Base-by-base conservation (phyloP, 495 filamentous ascomycete species). In the Aspergillus hancockii region DNA sequence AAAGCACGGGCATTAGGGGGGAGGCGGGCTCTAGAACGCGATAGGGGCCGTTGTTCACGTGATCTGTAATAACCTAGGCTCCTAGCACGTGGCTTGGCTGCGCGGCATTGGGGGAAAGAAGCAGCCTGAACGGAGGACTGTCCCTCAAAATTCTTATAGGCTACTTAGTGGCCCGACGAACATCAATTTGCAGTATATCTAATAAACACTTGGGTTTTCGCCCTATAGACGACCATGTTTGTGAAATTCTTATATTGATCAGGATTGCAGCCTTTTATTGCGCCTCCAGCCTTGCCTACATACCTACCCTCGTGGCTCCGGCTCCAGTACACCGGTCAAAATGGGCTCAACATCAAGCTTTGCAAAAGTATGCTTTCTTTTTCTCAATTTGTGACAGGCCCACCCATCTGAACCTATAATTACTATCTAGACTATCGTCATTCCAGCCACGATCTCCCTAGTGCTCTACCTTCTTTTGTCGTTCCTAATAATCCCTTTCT, bases 391-490 rank as follows among this genome's bases (percentile, higher is more conserved):
- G 38, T 41, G 38, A n/a, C 47, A 43, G 36, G 38, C 30, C 0
- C 9, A n/a, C 55, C n/a, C 16, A 31, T 34, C 40, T 19, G 23
- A 50, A 13, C 30, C 45, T 16, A 19, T 41, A n/a, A 56, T 60
- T 49, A 30, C 74, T 76, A 30, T 30, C 22, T 57, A 97, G 91
- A 90, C 88, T 4, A 72, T 97, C 49, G 71, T 93, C 62, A 77
- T 93, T 51, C 92, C 92, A 3, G 89, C 90, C 54, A 58, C 89
- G 59, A 88, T 94, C 70, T 89, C 91, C 40, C 79, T 92, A 52
- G 68, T 84, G 49, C 77, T 96, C 65, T 96, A 91, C 73, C 73
- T 93, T 67, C 60, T 89, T 47, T 70, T 87, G 49, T 86, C 84
- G 53, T 90, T 88, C 70, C 67, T 90, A 53, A 63, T 93, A 69